Evolutionary conservation across 2,329 filamentous ascomycete genomes (phyloP).

Genomic region (Teratosphaeria pseudoeucalypti): DNA sequence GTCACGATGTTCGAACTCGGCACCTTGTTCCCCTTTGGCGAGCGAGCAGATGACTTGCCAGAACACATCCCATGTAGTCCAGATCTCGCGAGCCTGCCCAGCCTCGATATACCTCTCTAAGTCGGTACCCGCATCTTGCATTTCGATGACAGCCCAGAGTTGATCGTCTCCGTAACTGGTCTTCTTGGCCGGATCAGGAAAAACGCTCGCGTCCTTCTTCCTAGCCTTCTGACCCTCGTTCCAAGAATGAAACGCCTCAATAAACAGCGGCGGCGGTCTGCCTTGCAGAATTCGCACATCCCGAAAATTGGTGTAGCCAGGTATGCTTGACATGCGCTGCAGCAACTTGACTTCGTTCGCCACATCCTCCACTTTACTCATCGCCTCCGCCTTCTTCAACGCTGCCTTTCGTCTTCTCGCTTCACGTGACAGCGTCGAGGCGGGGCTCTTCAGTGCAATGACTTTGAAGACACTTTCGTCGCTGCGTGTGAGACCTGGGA

Average conservation of each 20-base stretch:
- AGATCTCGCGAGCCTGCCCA: constrained; percentile 28
- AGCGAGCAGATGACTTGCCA: constrained; percentile 55
- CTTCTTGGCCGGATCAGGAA: constrained; percentile 47
- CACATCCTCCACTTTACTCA: constrained; percentile 36
- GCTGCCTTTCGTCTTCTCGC: constrained; percentile 41
- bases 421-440: constrained; percentile 32
- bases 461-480: constrained; percentile 41
- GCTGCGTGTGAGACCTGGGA: constrained; percentile 18
- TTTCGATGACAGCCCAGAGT: constrained; percentile 55
- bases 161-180: constrained; percentile 44
- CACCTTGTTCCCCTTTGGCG: constrained; percentile 50
- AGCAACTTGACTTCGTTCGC: constrained; percentile 42
- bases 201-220: constrained; percentile 33
- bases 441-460: constrained; percentile 28
- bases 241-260: constrained; percentile 35
- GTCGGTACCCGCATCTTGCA: constrained; percentile 54
- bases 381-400: constrained; percentile 31
- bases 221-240: constrained; percentile 34
- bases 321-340: constrained; percentile 47
- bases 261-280: constrained; percentile 42
- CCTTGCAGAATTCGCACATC: constrained; percentile 50
- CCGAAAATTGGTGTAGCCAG: constrained; percentile 53
- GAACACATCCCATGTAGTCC: constrained; percentile 51
- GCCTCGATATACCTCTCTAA: constrained; percentile 32
- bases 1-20: constrained; percentile 56